phyloP scores from a whole-genome alignment of 495 filamentous ascomycete genomes.

The Venustampulla echinocandica region DNA sequence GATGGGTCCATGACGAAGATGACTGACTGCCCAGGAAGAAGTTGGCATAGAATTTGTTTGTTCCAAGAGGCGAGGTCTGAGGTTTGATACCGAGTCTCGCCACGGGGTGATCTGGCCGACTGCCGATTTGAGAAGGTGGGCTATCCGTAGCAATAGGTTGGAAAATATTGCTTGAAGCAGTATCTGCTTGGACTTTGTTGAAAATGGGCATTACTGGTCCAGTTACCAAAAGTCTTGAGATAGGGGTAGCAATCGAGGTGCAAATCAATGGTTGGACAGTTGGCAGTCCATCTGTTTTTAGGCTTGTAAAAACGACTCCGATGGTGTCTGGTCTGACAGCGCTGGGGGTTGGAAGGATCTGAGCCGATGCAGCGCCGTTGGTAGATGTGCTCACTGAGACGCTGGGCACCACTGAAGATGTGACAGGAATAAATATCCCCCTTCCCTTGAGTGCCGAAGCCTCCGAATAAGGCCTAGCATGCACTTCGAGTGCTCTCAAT shows the following conservation, averaged over 20 bases:
- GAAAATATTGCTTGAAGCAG: slow-evolving; percentile 35
- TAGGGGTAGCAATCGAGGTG: slow-evolving; percentile 15
- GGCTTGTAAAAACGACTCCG: slow-evolving; percentile 5
- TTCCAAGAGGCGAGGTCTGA: slow-evolving; percentile 50
- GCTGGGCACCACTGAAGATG: slow-evolving; percentile 11
- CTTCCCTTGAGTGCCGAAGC: not conserved
- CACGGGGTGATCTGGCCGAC: slow-evolving; percentile 36
- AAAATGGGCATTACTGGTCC: not conserved
- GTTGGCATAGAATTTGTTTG: slow-evolving; percentile 92
- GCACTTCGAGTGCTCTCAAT: slow-evolving; percentile 1
- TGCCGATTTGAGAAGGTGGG: slow-evolving; percentile 45
- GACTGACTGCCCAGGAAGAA: slow-evolving; percentile 72
- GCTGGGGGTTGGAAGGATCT: slow-evolving; percentile 12
- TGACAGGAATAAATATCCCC: slow-evolving; percentile 1
- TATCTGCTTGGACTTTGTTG: not conserved
- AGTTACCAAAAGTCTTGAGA: slow-evolving; percentile 10
- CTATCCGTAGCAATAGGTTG: slow-evolving; percentile 52
- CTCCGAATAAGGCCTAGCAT: slow-evolving; percentile 25
- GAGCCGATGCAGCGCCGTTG: slow-evolving; percentile 5
- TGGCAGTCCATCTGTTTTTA: slow-evolving; percentile 7
- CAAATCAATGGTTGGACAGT: slow-evolving; percentile 11
- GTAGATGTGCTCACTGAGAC: slow-evolving; percentile 8
- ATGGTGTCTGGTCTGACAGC: slow-evolving; percentile 10
- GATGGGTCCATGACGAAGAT: slow-evolving; percentile 68
- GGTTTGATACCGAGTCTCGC: slow-evolving; percentile 30